Evolutionary conservation across 1,284 basidiomycete genomes (phyloP), one percentile per base, ranked within the genome.

Genomic region (Xerocomus alliaceus): DNA sequence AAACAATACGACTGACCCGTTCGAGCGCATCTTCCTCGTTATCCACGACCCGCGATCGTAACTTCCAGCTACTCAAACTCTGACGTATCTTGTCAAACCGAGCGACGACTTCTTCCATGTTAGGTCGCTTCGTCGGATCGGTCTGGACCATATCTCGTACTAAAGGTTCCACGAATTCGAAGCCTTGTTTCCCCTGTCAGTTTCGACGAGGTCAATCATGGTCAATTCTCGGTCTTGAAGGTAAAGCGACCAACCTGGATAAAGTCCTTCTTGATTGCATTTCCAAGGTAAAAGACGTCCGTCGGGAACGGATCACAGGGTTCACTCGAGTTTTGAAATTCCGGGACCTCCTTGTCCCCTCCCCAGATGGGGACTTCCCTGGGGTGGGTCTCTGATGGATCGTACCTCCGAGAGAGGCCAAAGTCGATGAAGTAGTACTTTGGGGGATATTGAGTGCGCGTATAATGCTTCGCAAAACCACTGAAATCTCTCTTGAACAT

Each of bases 41-140:
- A 11, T 61, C 45, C 2, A 53, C n/a, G 3, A 62, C 53, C 1
- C 67, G 62, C 6, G 71, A 71, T 18, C 71, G 67, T 4, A 76
- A 46, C 51, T 71, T 75, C 62, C 66, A 13, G 20, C 17, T 1
- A 12, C 46, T 49, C 2, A 56, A 46, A 1, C 22, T 11, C 7
- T 1, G 7, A 1, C 17, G 11, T 8, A 56, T 49, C 0, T 4
- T 31, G 12, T 49, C 9, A 15, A 49, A 56, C 5, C 46, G 37
- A 2, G 3, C 12, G 12, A 42, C 54, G 2, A 42, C 46, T 15
- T 48, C 46, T 24, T 42, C 22, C 54, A 48, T 56, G 1, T 4
- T 49, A n/a, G 54, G 54, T 5, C 46, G 54, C 13, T 56, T 42
- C 2, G n/a, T 2, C 0, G 54, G 54, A 31, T 49, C 54, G 24